Base-by-base conservation (phyloP, 768 basidiomycete genomes). In the Favolaschia claudopus region DNA sequence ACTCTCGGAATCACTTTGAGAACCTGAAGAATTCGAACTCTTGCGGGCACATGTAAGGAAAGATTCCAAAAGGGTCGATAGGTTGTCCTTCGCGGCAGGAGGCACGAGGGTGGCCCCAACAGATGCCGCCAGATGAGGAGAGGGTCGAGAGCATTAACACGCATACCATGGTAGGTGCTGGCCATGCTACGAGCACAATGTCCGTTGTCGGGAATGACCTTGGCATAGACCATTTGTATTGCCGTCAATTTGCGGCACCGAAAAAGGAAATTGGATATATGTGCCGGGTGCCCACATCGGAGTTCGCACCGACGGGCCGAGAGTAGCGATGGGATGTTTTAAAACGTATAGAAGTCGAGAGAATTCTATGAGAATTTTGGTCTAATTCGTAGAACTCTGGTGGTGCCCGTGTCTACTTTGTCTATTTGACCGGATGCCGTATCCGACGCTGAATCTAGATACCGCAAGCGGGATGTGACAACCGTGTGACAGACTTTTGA, bases 21-120 rank as follows among this genome's bases (percentile, higher is more conserved):
- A n/a, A n/a, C n/a, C n/a, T n/a, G n/a, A n/a, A n/a, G n/a, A n/a
- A n/a, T n/a, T n/a, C n/a, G n/a, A 58, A 57, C 22, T 17, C 19
- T 20, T 17, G 12, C 28, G 12, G 29, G 44, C 49, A 55, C 59
- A 43, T 55, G 60, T 55, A 61, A 51, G 60, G 60, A 61, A 61
- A 61, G 54, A 61, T 61, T 56, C 60, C 60, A 37, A 50, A 61
- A 61, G 25, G 27, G 53, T 54, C 51, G 37, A 47, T 20, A 51
- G n/a, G n/a, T n/a, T n/a, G n/a, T n/a, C 24, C 17, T 55, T 55
- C 53, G 54, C 40, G 45, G 59, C 51, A 47, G 29, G 46, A n/a
- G n/a, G 29, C 57, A 58, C 57, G 47, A 36, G 55, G 42, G 48
- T 25, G 7, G 25, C 47, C 38, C 40, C 56, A 50, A 58, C 10